These are phyloP conservation scores for Salix exigua DNA, from an alignment of 345 rosid genomes.

Conservation along the genomic window DNA sequence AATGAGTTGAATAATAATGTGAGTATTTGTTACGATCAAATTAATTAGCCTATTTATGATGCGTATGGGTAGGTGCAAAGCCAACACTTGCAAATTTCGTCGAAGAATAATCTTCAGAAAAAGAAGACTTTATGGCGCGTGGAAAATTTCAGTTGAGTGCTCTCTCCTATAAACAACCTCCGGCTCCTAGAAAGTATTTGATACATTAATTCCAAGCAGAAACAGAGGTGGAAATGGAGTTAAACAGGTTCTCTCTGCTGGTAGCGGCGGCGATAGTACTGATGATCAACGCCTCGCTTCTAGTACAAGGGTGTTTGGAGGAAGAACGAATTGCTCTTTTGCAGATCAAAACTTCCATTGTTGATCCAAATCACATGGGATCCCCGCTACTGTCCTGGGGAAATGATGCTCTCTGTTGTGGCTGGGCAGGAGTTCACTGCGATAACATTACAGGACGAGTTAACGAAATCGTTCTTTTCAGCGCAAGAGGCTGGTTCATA, in stretches of 20 bases:
- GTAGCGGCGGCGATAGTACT: background rate
- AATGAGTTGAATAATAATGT: too few species aligned
- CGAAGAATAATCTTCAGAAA: too few species aligned
- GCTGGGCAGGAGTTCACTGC: background rate
- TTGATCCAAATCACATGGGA: accelerated
- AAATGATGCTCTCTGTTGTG: background rate
- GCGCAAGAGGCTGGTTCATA: background rate
- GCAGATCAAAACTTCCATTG: background rate
- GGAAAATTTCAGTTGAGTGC: too few species aligned
- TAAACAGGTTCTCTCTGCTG: background rate
- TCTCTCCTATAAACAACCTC: too few species aligned
- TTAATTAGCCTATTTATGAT: too few species aligned
- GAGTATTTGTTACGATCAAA: too few species aligned
- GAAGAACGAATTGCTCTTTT: background rate
- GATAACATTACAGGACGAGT: background rate
- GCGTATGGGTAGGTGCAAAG: too few species aligned
- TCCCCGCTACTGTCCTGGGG: background rate
- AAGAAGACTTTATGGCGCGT: too few species aligned
- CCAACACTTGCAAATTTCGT: too few species aligned
- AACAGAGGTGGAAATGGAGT: background rate
- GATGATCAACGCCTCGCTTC: background rate
- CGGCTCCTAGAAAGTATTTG: too few species aligned
- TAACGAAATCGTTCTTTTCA: background rate
- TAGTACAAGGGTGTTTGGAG: background rate
- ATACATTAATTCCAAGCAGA: too few species aligned